Conservation (phyloP, 176 grass and related monocot species). For the Oryza rufipogon region DNA sequence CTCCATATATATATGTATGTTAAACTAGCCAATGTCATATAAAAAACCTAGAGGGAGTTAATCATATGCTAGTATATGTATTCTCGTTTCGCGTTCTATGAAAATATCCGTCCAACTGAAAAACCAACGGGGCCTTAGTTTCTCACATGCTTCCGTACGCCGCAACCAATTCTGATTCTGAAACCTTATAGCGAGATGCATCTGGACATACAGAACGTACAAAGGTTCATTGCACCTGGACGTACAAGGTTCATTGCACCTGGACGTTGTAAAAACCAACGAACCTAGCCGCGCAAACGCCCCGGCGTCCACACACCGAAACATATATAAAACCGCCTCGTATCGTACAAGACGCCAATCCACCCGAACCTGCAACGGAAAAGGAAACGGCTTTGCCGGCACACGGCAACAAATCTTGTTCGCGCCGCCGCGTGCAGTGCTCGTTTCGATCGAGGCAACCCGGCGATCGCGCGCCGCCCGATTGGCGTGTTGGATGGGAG, state of each 20-base stretch:
- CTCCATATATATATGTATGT: no score
- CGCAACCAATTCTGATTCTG: slow-evolving; percentile 1
- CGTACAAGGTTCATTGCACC: slow-evolving; percentile 32
- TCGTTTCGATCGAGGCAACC: neutral
- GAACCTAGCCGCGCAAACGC: slow-evolving; percentile 14
- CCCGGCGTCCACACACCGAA: neutral
- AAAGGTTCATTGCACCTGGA: slow-evolving; percentile 44
- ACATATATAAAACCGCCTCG: slow-evolving; percentile 33
- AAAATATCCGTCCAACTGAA: no score
- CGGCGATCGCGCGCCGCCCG: neutral
- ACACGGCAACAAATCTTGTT: neutral
- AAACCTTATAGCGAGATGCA: neutral
- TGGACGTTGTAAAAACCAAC: slow-evolving; percentile 17
- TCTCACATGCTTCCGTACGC: neutral
- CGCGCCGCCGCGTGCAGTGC: neutral
- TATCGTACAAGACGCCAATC: neutral
- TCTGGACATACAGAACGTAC: neutral
- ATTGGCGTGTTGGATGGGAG: neutral
- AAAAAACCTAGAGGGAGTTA: no score
- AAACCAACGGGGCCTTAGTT: no score
- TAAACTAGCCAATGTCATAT: no score
- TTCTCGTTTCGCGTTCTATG: no score
- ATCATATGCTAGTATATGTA: no score
- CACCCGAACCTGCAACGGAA: neutral
- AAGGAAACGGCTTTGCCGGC: neutral